Evolutionary conservation across 2,329 filamentous ascomycete species (phyloP).

Genomic region (Emergomyces pasteurianus): DNA sequence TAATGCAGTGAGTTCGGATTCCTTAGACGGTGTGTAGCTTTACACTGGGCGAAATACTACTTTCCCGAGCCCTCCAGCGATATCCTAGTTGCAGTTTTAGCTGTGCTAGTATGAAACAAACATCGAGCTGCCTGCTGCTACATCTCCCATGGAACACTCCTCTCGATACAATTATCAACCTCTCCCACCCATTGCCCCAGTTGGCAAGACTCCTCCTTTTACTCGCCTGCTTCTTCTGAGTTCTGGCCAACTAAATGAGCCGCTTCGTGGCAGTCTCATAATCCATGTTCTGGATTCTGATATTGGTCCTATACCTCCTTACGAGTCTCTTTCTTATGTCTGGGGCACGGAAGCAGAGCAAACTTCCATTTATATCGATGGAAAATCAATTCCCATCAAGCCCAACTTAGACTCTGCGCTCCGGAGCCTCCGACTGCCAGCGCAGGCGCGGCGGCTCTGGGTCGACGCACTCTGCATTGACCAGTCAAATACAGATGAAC

Average conservation of each 20-base stretch:
- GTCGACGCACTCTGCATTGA: conserved; percentile 11
- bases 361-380: background rate
- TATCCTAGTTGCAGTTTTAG: background rate
- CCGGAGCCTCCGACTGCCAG: background rate
- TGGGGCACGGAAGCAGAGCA: background rate
- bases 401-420: conserved; percentile 3
- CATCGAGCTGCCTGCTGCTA: background rate
- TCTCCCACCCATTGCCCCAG: background rate
- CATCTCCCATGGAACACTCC: background rate
- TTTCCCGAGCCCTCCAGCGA: background rate
- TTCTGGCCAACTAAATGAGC: background rate
- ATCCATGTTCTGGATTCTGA: background rate
- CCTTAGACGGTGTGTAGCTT: background rate
- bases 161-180: background rate
- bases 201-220: conserved; percentile 1
- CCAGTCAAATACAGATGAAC: conserved; percentile 8
- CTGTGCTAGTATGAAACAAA: background rate
- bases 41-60: background rate
- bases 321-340: conserved; percentile 3
- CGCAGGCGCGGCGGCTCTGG: conserved; percentile 5
- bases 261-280: background rate
- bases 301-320: background rate
- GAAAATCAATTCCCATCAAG: background rate
- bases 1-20: background rate
- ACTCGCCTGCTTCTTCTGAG: conserved; percentile 1